These are phyloP conservation scores for Periconia sp. DNA, from an alignment of 2,329 filamentous ascomycete genomes.

Conservation along the genomic window DNA sequence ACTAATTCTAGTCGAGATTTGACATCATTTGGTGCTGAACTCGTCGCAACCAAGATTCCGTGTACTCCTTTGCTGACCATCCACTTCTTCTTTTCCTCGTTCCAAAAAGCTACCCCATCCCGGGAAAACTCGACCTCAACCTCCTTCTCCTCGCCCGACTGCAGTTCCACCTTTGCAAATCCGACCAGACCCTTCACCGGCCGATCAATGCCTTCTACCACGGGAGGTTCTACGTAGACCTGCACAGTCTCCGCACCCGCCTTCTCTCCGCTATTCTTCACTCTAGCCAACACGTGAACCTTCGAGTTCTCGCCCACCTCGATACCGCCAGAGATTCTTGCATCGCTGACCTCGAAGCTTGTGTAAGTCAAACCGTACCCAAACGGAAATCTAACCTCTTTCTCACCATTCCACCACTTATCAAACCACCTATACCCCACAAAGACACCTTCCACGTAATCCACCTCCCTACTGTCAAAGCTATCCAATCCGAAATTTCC, in stretches of 20 bases:
- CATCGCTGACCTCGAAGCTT: conserved; percentile 48
- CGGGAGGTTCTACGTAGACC: conserved; percentile 63
- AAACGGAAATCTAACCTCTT: conserved; percentile 66
- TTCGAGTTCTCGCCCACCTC: conserved; percentile 58
- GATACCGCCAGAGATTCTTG: conserved; percentile 55
- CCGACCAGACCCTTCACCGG: conserved; percentile 67
- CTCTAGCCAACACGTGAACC: conserved; percentile 61
- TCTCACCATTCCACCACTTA: conserved; percentile 46
- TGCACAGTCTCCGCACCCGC: conserved; percentile 69
- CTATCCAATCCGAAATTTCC: conserved; percentile 70
- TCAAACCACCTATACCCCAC: conserved; percentile 47
- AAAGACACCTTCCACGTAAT: conserved; percentile 27
- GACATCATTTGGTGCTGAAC: conserved; percentile 13
- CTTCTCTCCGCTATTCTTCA: conserved; percentile 60
- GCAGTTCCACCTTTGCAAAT: conserved; percentile 65
- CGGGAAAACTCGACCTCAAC: conserved; percentile 62
- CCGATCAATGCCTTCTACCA: conserved; percentile 63
- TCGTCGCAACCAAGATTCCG: conserved; percentile 61
- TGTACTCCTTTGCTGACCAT: conserved; percentile 70
- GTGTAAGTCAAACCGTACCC: conserved; percentile 70
- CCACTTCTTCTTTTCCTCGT: conserved; percentile 71
- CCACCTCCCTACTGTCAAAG: conserved; percentile 58
- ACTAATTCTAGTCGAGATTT: conserved; percentile 5
- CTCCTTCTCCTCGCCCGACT: conserved; percentile 61
- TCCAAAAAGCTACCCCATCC: conserved; percentile 74